Evolutionary conservation across 441 rosid genomes (phyloP).

Genomic region (Erysimum pusillum): DNA sequence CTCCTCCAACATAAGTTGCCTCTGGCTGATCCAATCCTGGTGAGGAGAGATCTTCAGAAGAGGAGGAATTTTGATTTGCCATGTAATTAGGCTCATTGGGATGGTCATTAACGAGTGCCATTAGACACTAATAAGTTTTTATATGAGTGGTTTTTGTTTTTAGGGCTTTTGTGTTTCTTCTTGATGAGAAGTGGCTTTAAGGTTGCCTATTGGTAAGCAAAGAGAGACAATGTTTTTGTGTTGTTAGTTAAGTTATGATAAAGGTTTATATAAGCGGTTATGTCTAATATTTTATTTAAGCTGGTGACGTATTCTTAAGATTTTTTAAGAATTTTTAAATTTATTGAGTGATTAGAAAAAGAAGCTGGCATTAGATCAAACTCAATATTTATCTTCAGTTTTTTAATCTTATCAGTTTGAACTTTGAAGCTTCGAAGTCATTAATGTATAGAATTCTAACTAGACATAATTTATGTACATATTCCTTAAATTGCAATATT

Average conservation of each 20-base stretch:
- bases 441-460: slow-evolving; percentile 21
- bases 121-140: slow-evolving; percentile 40
- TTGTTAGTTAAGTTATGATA: slow-evolving; percentile 44
- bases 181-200: slow-evolving; percentile 34
- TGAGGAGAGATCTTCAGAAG: slow-evolving; percentile 53
- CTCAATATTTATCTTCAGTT: slow-evolving; percentile 22
- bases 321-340: not conserved
- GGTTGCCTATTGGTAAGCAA: slow-evolving; percentile 41
- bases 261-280: slow-evolving; percentile 49
- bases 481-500: not conserved
- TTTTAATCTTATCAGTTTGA: slow-evolving; percentile 4
- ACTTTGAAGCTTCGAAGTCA: slow-evolving; percentile 28
- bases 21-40: slow-evolving; percentile 53
- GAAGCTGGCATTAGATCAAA: slow-evolving; percentile 42
- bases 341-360: slow-evolving; percentile 32
- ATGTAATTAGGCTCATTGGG: slow-evolving; percentile 47
- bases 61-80: slow-evolving; percentile 42
- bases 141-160: not conserved
- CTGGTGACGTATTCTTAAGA: slow-evolving; percentile 38
- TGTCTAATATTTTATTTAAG: slow-evolving; percentile 37
- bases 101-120: slow-evolving; percentile 64
- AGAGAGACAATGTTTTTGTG: slow-evolving; percentile 46
- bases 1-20: slow-evolving; percentile 45
- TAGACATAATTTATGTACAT: slow-evolving; percentile 15
- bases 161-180: slow-evolving; percentile 33